phyloP scores from a whole-genome alignment of 495 filamentous ascomycete genomes.

The Penicillium angulare region DNA sequence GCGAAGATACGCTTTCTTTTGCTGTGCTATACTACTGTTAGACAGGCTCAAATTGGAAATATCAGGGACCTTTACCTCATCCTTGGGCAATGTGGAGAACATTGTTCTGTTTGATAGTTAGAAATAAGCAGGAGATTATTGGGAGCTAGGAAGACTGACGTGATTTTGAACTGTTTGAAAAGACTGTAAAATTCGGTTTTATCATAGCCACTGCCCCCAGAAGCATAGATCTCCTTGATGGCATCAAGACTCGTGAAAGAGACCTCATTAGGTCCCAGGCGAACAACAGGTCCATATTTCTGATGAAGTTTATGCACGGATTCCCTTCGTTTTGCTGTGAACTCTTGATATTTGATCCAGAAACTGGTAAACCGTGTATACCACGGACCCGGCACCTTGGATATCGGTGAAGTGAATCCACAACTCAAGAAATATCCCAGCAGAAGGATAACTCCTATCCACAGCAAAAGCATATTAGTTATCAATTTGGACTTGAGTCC shows the following conservation, averaged over 20 bases:
- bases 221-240: constrained; percentile 65
- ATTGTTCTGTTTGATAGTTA: constrained; percentile 45
- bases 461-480: constrained; percentile 31
- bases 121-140: not conserved
- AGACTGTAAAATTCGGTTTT: constrained; percentile 67
- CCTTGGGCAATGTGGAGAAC: constrained; percentile 59
- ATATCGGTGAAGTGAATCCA: constrained; percentile 11
- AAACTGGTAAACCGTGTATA: constrained; percentile 52
- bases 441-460: constrained; percentile 11
- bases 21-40: constrained; percentile 46
- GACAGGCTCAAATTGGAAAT: not conserved
- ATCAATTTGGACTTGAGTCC: too few relatives aligned
- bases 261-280: constrained; percentile 59
- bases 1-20: constrained; percentile 59
- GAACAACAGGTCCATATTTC: constrained; percentile 55
- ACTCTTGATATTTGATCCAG: constrained; percentile 56
- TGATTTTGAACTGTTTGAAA: constrained; percentile 44
- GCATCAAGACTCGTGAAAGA: constrained; percentile 56
- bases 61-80: constrained; percentile 32
- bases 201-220: constrained; percentile 63
- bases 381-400: constrained; percentile 51
- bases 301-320: constrained; percentile 57
- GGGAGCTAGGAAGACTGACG: not conserved
- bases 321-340: constrained; percentile 49
- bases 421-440: constrained; percentile 7